Base-by-base conservation (phyloP, 2,329 filamentous ascomycete genomes). In the Sclerotinia minor region DNA sequence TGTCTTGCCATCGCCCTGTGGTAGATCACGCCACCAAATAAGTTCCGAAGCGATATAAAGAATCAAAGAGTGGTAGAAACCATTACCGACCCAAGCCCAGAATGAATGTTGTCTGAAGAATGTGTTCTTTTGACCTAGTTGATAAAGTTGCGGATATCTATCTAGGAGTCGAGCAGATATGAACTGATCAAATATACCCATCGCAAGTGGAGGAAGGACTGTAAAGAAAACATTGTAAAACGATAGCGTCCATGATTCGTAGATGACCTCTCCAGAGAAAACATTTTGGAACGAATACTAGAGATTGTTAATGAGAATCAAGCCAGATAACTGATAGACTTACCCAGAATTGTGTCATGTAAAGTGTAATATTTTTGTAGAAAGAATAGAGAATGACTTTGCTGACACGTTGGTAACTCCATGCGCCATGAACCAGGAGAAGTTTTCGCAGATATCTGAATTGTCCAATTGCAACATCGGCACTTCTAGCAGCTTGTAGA, bases 161-260 rank as follows among this genome's bases (percentile, higher is more conserved):
- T 99, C 95, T 17, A 99, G 84, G 29, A 99, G 83, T 32, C 95
- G 89, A 8, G 96, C 95, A 53, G 93, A 97, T 76, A 99, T 93
- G 80, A 96, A 98, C 78, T 99, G 96, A 78, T 99, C 96, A 72
- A 97, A 92, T 71, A 99, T 96, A 74, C 95, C 95, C 76, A 99
- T 89, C 1, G 92, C 94, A 69, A 99, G 89, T 0, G 95, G 95
- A 21, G 95, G 95, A 24, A 97, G 83, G 26, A 96, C 91, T 0
- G 95, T 99, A 82, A 96, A 99, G 78, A 99, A 91, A 78, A 99
- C 93, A 82, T 99, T 99, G 84, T 97, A 99, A 81, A 98, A 96
- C 9, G 94, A 97, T n/a, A 99, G 83, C 0, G 94, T 97, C 96
- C 96, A 99, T 13, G 95, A 98, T 80, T 99, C 95, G 84, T 94